These are phyloP conservation scores for Paracoccidioides brasiliensis DNA, from an alignment of 2,329 filamentous ascomycete genomes.

Conservation along the genomic window DNA sequence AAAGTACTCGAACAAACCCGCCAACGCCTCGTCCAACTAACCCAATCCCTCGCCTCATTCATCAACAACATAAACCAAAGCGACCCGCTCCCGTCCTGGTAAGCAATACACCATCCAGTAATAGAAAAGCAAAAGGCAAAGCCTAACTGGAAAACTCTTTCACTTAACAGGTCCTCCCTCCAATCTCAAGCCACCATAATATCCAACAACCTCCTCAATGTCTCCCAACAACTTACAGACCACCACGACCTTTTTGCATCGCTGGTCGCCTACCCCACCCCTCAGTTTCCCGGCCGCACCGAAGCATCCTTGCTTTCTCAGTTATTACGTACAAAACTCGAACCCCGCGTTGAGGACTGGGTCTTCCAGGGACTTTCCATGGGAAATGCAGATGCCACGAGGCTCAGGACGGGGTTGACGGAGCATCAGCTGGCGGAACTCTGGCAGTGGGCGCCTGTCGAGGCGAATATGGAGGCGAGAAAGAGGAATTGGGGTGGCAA, in stretches of 20 bases:
- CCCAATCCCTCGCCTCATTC: conserved; percentile 54
- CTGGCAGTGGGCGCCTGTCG: conserved; percentile 45
- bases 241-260: conserved; percentile 55
- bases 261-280: conserved; percentile 61
- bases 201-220: conserved; percentile 53
- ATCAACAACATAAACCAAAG: conserved; percentile 47
- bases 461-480: conserved; percentile 34
- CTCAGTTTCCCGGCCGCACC: conserved; percentile 58
- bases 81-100: conserved; percentile 57
- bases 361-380: conserved; percentile 50
- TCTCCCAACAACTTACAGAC: conserved; percentile 52
- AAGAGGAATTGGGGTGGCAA: conserved; percentile 45
- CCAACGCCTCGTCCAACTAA: conserved; percentile 54
- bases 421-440: conserved; percentile 43
- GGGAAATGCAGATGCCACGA: conserved; percentile 11
- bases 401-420: conserved; percentile 17
- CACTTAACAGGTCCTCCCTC: conserved; percentile 48
- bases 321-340: conserved; percentile 70
- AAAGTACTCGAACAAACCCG: conserved; percentile 60
- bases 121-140: neutral
- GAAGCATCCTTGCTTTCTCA: conserved; percentile 49
- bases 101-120: conserved; percentile 14
- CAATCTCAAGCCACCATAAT: conserved; percentile 61
- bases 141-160: neutral
- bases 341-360: conserved; percentile 62